Conservation (phyloP, 495 filamentous ascomycete genomes). For the Hapsidospora chrysogenum region DNA sequence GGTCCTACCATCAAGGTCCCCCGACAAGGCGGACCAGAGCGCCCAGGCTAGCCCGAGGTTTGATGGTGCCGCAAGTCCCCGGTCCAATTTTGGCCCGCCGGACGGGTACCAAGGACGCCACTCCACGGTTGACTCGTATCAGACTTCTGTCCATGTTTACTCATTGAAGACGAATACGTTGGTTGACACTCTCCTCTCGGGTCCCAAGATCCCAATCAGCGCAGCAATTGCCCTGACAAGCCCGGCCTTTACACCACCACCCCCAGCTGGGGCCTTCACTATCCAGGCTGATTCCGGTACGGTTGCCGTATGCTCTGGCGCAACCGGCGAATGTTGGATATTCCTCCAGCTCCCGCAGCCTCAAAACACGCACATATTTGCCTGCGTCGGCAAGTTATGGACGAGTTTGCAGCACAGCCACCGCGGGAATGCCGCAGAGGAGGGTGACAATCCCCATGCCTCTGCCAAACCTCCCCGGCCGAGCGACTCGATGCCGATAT, state of each 20-base stretch:
- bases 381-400: conserved; percentile 69
- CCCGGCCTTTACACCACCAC: conserved; percentile 38
- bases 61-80: conserved; percentile 18
- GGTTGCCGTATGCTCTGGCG: conserved; percentile 57
- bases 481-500: conserved; percentile 40
- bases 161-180: conserved; percentile 53
- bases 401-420: conserved; percentile 48
- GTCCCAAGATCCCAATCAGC: conserved; percentile 28
- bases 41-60: conserved; percentile 21
- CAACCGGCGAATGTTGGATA: conserved; percentile 73
- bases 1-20: conserved; percentile 18
- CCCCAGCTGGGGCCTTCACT: conserved; percentile 51
- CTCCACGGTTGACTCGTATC: conserved; percentile 38
- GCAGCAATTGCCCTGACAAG: conserved; percentile 25
- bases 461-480: conserved; percentile 13
- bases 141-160: conserved; percentile 75
- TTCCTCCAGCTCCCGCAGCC: conserved; percentile 29
- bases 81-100: conserved; percentile 11
- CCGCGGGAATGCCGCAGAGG: conserved; percentile 23
- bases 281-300: conserved; percentile 50
- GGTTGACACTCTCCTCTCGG: conserved; percentile 49
- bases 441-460: conserved; percentile 19
- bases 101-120: conserved; percentile 10
- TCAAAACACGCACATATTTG: conserved; percentile 29
- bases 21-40: conserved; percentile 12